phyloP scores from a whole-genome alignment of 129 eudicot species.

The Escallonia herrerae region DNA sequence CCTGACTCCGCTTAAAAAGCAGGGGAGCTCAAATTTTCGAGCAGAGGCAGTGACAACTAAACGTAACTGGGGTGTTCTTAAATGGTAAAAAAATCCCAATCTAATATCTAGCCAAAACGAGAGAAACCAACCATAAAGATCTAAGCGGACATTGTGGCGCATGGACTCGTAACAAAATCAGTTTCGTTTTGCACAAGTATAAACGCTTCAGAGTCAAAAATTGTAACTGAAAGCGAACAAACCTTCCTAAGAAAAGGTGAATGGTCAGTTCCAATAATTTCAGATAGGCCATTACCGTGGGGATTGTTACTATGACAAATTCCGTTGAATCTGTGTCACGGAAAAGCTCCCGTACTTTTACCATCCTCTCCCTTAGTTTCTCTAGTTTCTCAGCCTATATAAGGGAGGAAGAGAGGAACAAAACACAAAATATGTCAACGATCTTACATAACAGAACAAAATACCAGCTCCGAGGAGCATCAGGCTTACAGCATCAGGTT shows the following conservation, averaged over 20 bases:
- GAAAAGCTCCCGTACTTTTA: constrained; percentile 91
- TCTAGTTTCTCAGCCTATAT: constrained; percentile 69
- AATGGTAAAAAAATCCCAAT: no score
- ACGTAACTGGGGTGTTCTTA: no score
- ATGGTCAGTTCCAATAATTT: background rate
- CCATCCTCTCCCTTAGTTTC: constrained; percentile 79
- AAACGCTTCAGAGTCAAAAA: background rate
- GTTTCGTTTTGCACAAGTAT: background rate
- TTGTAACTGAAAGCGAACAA: background rate
- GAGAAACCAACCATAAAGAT: no score
- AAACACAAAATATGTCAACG: background rate
- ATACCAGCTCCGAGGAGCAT: background rate
- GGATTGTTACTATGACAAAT: constrained; percentile 90
- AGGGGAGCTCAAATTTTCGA: no score
- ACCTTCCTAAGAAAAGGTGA: background rate
- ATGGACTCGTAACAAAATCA: background rate
- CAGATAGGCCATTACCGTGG: constrained; percentile 56
- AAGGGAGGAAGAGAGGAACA: constrained; percentile 1
- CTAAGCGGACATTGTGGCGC: no score
- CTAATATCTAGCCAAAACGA: no score
- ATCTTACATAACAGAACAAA: background rate
- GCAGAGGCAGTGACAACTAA: no score
- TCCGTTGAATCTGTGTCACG: constrained; percentile 85
- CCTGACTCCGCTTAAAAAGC: no score
- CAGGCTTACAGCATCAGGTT: constrained; percentile 59